Evolutionary conservation across 2,329 filamentous ascomycete genomes (phyloP).

Genomic region (Tolypocladium album): DNA sequence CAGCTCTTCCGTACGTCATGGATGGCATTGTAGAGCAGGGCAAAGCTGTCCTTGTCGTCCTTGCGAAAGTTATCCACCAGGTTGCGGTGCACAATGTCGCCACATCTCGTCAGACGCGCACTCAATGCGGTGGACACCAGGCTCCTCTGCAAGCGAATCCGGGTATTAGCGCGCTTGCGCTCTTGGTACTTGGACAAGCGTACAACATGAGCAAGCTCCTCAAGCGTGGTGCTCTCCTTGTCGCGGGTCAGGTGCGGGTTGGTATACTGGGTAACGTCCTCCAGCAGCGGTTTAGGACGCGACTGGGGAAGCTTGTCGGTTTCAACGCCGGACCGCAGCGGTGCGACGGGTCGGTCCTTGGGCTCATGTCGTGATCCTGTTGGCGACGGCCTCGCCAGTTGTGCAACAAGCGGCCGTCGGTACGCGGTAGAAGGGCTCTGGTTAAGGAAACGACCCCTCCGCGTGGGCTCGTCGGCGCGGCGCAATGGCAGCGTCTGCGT

Average conservation of each 20-base stretch:
- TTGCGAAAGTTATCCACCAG: constrained; percentile 68
- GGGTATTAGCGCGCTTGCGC: constrained; percentile 64
- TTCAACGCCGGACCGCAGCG: constrained; percentile 14
- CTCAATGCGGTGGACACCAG: constrained; percentile 66
- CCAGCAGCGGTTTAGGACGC: constrained; percentile 44
- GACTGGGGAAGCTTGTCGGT: constrained; percentile 33
- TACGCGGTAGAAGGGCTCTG: constrained; percentile 26
- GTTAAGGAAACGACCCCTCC: constrained; percentile 25
- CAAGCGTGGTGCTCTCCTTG: constrained; percentile 56
- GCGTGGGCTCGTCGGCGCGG: constrained; percentile 31
- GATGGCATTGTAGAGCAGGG: constrained; percentile 63
- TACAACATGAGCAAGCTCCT: constrained; percentile 69
- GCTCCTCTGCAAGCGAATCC: constrained; percentile 62
- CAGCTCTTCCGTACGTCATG: constrained; percentile 71
- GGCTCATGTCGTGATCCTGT: constrained; percentile 16
- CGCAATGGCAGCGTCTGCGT: constrained; percentile 31
- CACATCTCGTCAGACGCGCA: constrained; percentile 62
- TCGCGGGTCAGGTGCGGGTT: constrained; percentile 51
- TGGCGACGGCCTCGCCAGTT: constrained; percentile 22
- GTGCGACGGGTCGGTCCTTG: constrained; percentile 15
- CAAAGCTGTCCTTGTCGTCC: constrained; percentile 71
- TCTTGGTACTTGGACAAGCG: constrained; percentile 72
- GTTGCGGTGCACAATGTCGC: constrained; percentile 63
- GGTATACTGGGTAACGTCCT: constrained; percentile 55
- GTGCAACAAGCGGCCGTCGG: constrained; percentile 39